Evolutionary conservation across 176 grass and related monocot species (phyloP).

Genomic region (Oryza meridionalis): DNA sequence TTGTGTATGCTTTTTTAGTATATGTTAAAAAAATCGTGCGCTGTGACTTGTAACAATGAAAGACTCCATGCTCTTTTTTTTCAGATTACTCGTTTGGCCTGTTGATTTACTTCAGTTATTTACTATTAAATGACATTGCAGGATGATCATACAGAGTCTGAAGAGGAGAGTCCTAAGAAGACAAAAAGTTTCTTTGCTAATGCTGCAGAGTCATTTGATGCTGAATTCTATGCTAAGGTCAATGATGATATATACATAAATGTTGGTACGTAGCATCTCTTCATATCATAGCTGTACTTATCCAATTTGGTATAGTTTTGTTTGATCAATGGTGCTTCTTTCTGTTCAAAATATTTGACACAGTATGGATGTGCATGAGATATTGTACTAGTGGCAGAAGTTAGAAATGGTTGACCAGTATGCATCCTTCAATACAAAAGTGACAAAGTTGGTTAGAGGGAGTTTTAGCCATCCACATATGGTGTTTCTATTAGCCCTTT

Average conservation of each 20-base stretch:
- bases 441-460: not conserved
- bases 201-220: constrained; percentile 82
- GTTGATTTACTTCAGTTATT: constrained; percentile 23
- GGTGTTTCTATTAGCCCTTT: not conserved
- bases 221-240: constrained; percentile 92
- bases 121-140: constrained; percentile 45
- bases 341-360: constrained; percentile 9
- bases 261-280: constrained; percentile 68
- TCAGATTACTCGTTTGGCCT: constrained; percentile 2
- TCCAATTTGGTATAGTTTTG: constrained; percentile 25
- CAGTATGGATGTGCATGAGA: not conserved
- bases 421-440: constrained; percentile 2
- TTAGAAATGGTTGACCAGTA: not conserved
- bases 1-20: not conserved
- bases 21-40: constrained; percentile 13
- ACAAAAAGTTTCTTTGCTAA: constrained; percentile 83
- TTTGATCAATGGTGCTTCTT: constrained; percentile 9
- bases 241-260: constrained; percentile 99
- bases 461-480: constrained; percentile 9
- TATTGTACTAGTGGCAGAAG: not conserved
- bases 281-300: not conserved
- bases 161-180: constrained; percentile 87
- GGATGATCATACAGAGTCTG: constrained; percentile 89
- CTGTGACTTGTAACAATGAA: not conserved
- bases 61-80: not conserved